A percentile compares a stretch with the other conserved stretches of the same genome.
Conservation (phyloP, 2,329 filamentous ascomycete species). For the Nemania sp. region DNA sequence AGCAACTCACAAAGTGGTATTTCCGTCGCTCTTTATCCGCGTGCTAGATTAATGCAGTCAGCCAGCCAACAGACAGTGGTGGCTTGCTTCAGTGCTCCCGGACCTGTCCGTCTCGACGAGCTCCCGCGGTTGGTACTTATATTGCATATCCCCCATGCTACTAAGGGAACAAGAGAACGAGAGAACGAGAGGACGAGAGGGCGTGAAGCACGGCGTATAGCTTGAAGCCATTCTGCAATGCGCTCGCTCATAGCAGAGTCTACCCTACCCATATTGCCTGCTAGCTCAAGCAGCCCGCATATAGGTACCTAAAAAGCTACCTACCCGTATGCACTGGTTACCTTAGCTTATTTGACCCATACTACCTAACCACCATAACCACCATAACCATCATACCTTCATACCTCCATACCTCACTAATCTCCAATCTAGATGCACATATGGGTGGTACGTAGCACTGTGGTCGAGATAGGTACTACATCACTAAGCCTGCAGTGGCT, state of each 20-base stretch:
- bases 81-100: constrained; percentile 12
- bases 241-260: constrained; percentile 46
- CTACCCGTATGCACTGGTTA: constrained; percentile 32
- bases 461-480: constrained; percentile 14
- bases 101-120: constrained; percentile 8
- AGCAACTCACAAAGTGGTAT: constrained; percentile 7
- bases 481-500: constrained; percentile 13
- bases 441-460: constrained; percentile 12
- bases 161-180: neutral
- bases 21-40: constrained; percentile 9
- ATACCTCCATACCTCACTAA: constrained; percentile 29
- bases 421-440: constrained; percentile 21
- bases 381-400: no score
- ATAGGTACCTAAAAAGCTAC: constrained; percentile 33
- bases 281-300: constrained; percentile 37
- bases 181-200: constrained; percentile 26
- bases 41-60: neutral
- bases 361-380: no score
- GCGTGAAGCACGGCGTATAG: constrained; percentile 45
- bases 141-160: constrained; percentile 36
- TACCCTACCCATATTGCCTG: constrained; percentile 30
- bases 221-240: constrained; percentile 18
- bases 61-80: constrained; percentile 8
- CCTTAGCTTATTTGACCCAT: constrained; percentile 36
- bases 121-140: constrained; percentile 24